Conservation (phyloP, 306 rosid genomes). For the Begonia masoniana region DNA sequence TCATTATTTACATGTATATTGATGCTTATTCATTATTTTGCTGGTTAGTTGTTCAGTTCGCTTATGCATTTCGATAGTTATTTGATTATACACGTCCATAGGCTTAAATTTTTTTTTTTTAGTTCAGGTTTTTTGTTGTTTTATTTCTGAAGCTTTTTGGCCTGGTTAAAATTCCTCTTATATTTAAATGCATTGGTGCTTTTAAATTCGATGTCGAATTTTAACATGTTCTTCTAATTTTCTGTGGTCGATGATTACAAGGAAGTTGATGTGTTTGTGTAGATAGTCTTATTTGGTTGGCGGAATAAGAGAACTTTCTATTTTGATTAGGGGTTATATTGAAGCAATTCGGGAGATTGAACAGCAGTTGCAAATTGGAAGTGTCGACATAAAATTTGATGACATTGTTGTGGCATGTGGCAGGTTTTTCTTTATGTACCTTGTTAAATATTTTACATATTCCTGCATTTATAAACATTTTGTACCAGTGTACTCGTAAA, state of each 20-base stretch:
- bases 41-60: no score
- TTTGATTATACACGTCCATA: no score
- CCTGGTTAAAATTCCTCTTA: not conserved
- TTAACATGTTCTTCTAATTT: not conserved
- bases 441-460: not conserved
- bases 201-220: not conserved
- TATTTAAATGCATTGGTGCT: not conserved
- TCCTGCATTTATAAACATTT: no score
- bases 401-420: constrained; percentile 94
- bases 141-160: no score
- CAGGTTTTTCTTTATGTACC: constrained; percentile 46
- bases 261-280: no score
- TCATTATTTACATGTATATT: no score
- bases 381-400: constrained; percentile 43
- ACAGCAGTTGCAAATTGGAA: constrained; percentile 51
- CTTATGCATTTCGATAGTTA: no score
- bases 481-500: no score
- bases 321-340: constrained; percentile 57
- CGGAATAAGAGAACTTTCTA: not conserved
- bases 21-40: no score
- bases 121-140: no score
- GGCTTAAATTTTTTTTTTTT: no score
- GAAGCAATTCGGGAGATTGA: constrained; percentile 76
- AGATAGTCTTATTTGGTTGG: no score
- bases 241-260: not conserved